Evolutionary conservation across 2,329 filamentous ascomycete genomes (phyloP), one percentile per base, ranked within the genome.

Genomic region (Colletotrichum sp.): DNA sequence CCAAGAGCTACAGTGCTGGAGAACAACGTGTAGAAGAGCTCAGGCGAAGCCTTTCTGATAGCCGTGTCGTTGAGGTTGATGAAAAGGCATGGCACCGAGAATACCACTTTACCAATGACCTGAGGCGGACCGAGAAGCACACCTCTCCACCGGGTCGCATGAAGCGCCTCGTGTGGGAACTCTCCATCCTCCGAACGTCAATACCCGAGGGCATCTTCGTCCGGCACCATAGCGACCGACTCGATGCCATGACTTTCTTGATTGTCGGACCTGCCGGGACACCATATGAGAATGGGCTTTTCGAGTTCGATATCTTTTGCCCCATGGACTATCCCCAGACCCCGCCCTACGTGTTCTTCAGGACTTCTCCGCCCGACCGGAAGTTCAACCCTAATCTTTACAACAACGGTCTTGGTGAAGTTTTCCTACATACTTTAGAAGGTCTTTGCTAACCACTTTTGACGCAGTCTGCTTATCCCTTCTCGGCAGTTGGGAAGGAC

Each of bases 241-340:
- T 87, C 1, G 89, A 90, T 76, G 76, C 87, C n/a, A 85, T 90
- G 80, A 90, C 89, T 78, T 80, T 85, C 24, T 71, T 89, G 28
- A 89, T 91, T 63, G 81, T 88, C 24, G 89, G 89, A 0, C 88
- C 89, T 1, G 77, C 78, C 6, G 86, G 81, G 16, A 90, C 88
- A 8, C 89, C 89, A 16, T 91, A 91, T 79, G 88, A 88, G 76
- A 83, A 87, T 56, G 89, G 89, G 0, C 78, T 90, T 5, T 91
- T 90, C 77, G 89, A 90, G 75, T 91, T 91, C 73, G 89, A 91
- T 77, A 77, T 91, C 36, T 86, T 85, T 38, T 89, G 87, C 65
- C 79, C 80, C 9, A 14, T 34, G 0, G 77, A 83, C 0, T 91
- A 88, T 71, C 89, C 89, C 0, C 76, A 80, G 2, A 68, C 32